Evolutionary conservation across 2,329 filamentous ascomycete species (phyloP).

Genomic region (Didymosphaeria variabile): DNA sequence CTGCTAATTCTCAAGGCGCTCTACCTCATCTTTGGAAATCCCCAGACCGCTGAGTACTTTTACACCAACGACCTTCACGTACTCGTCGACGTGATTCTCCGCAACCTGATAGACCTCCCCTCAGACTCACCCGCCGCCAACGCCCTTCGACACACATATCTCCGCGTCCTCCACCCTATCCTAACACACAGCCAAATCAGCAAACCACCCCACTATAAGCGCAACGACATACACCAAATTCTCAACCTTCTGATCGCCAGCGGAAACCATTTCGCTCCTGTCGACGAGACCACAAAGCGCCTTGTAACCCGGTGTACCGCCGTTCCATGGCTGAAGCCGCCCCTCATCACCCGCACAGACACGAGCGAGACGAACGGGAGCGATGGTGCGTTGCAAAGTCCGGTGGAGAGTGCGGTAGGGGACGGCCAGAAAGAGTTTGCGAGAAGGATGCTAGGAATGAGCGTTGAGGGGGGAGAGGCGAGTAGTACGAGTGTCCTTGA

Average conservation of each 20-base stretch:
- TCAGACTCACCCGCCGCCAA: constrained; percentile 69
- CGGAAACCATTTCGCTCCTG: constrained; percentile 79
- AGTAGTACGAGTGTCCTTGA: constrained; percentile 50
- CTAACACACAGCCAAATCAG: constrained; percentile 91
- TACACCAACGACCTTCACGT: constrained; percentile 98
- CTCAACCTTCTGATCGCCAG: constrained; percentile 73
- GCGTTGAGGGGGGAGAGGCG: constrained; percentile 44
- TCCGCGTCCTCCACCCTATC: constrained; percentile 89
- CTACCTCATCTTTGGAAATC: constrained; percentile 93
- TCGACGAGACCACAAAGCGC: constrained; percentile 80
- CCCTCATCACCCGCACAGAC: constrained; percentile 32
- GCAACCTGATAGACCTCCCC: constrained; percentile 94
- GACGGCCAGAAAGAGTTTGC: constrained; percentile 50
- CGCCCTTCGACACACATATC: constrained; percentile 86
- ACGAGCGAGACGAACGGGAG: constrained; percentile 26
- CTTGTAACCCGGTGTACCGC: constrained; percentile 78
- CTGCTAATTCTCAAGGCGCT: constrained; percentile 95
- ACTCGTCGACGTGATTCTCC: constrained; percentile 92
- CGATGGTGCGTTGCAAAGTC: constrained; percentile 32
- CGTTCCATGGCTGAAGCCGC: constrained; percentile 70
- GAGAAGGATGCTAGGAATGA: constrained; percentile 51
- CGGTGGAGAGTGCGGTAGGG: constrained; percentile 31
- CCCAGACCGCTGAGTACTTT: constrained; percentile 94
- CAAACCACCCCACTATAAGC: constrained; percentile 89
- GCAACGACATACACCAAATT: constrained; percentile 80